Evolutionary conservation across 2,329 filamentous ascomycete species (phyloP), one percentile per base, ranked within the genome.

Genomic region (Trichoderma sp.): DNA sequence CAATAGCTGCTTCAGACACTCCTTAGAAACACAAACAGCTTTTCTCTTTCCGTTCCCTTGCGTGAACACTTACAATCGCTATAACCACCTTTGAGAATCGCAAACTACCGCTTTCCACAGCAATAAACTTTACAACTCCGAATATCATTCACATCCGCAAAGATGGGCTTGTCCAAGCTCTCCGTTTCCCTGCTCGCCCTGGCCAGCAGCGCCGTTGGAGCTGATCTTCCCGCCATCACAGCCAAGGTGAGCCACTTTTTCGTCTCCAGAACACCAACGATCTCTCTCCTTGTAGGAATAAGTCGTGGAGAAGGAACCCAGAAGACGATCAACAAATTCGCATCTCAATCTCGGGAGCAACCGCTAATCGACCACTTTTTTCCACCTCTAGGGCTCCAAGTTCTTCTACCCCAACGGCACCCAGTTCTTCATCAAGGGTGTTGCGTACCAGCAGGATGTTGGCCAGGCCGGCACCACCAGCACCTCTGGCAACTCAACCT

Each of bases 381-480:
- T 35, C 21, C 3, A 52, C 43, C 14, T 76, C 68, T 76, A 91
- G 87, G 90, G 92, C 75, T 88, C 88, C 78, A 94, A 96, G 82
- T 95, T 97, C 86, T 97, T 96, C 86, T 94, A 92, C 85, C 87
- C 92, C 81, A 92, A 90, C 75, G 85, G 85, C 72, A 87, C 85
- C 21, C 84, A 87, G 76, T 87, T 87, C 83, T 96, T 89, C 86
- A 93, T 98, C 81, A 93, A 91, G 81, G 96, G 96, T 83, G 86
- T 99, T 75, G 96, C 96, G 74, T 99, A 99, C 84, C 96, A 99
- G 85, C 89, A 94, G 83, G 92, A 95, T 75, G 85, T 85, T 73
- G 84, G 84, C 72, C 83, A 87, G 64, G 86, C 85, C 64, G 86
- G 88, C 71, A 77, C 77, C 69, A 83, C 84, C 67, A 84, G 16